These are phyloP conservation scores for Cercophora newfieldiana DNA, from an alignment of 495 filamentous ascomycete genomes.

Conservation along the genomic window DNA sequence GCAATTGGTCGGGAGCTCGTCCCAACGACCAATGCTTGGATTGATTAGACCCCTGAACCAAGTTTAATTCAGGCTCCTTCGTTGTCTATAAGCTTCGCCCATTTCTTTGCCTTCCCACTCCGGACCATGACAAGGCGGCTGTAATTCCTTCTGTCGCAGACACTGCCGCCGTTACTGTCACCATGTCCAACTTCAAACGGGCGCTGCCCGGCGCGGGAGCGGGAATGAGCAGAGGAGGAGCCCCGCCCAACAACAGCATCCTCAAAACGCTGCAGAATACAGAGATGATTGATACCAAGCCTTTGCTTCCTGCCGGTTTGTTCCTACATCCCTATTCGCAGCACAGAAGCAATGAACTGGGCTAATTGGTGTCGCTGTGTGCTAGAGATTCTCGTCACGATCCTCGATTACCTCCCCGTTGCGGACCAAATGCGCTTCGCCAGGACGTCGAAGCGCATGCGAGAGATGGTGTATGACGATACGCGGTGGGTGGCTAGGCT, in stretches of 20 bases:
- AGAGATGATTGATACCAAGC: slow-evolving; percentile 71
- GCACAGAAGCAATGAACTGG: background rate
- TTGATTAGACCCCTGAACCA: background rate
- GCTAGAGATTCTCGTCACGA: slow-evolving; percentile 81
- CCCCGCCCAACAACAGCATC: slow-evolving; percentile 48
- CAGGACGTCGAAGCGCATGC: slow-evolving; percentile 82
- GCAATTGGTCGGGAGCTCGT: background rate
- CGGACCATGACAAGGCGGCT: slow-evolving; percentile 10
- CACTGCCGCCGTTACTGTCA: background rate
- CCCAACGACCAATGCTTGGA: background rate
- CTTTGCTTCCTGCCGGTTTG: slow-evolving; percentile 77
- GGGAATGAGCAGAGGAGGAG: background rate
- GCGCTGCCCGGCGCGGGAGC: slow-evolving; percentile 4
- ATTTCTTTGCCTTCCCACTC: background rate
- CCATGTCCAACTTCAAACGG: slow-evolving; percentile 29
- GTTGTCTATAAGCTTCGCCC: background rate
- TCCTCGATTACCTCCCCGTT: slow-evolving; percentile 85
- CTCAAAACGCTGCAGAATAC: slow-evolving; percentile 73
- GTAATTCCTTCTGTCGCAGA: slow-evolving; percentile 1
- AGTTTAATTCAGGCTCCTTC: background rate
- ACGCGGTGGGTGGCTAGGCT: slow-evolving; percentile 87
- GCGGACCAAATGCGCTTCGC: slow-evolving; percentile 83
- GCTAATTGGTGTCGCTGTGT: background rate
- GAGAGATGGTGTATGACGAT: slow-evolving; percentile 99
- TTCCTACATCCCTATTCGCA: background rate